Conservation (phyloP, 2,329 filamentous ascomycete genomes). For the Aspergillus floridensis region DNA sequence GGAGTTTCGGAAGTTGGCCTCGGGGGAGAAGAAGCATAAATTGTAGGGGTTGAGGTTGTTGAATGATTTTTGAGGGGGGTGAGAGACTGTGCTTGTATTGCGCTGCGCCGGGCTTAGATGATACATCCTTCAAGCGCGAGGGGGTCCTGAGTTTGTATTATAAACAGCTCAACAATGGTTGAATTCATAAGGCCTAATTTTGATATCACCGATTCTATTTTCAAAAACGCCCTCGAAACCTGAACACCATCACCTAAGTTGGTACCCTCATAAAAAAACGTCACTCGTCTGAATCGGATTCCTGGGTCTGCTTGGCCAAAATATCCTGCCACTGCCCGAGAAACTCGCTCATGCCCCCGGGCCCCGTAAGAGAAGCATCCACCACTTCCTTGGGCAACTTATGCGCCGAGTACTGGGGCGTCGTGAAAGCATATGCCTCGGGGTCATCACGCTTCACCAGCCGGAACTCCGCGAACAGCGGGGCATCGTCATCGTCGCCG, state of each 20-base stretch:
- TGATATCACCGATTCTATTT: background rate
- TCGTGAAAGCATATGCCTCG: conserved; percentile 80
- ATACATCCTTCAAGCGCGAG: background rate
- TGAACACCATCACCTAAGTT: background rate
- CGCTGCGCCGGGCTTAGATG: background rate
- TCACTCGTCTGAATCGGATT: conserved; percentile 38
- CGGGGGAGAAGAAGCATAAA: conserved; percentile 92
- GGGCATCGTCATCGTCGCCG: conserved; percentile 33
- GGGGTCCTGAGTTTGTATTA: background rate
- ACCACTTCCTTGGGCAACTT: conserved; percentile 94
- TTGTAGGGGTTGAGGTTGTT: conserved; percentile 52
- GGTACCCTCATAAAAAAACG: background rate
- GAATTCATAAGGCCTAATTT: background rate
- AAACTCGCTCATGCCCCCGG: conserved; percentile 78
- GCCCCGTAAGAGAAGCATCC: conserved; percentile 62
- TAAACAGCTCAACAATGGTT: background rate
- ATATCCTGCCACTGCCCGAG: conserved; percentile 70
- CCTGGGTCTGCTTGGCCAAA: conserved; percentile 42
- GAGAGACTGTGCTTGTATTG: background rate
- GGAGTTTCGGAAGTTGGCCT: conserved; percentile 82
- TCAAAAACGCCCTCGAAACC: background rate
- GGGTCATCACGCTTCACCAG: conserved; percentile 82
- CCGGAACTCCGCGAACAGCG: conserved; percentile 72
- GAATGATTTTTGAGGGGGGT: too few species aligned
- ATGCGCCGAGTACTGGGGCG: conserved; percentile 87